These are phyloP conservation scores for Peronosclerospora sorghi DNA, from an alignment of 352 stramenopile species.

Conservation along the genomic window DNA sequence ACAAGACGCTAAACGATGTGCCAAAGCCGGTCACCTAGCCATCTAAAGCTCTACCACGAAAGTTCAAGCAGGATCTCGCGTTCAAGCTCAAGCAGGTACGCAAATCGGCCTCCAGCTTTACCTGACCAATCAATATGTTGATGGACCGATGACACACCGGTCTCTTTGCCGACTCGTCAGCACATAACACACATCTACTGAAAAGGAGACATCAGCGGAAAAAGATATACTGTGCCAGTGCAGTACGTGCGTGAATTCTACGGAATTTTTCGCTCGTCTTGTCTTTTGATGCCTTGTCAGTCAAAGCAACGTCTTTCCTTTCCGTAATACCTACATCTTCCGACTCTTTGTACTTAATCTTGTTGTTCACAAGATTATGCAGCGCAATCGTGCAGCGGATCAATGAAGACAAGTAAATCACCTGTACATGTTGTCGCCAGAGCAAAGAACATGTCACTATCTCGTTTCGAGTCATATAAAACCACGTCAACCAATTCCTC, in stretches of 20 bases:
- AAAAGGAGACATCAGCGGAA: no score
- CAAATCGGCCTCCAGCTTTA: no score
- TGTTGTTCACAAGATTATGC: constrained; percentile 99
- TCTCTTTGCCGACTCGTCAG: no score
- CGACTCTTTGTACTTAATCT: constrained; percentile 93
- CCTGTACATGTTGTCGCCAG: constrained; percentile 25
- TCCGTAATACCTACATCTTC: constrained; percentile 63
- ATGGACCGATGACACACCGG: no score
- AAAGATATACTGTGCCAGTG: no score
- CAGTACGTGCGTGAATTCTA: constrained; percentile 22
- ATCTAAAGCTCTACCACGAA: no score
- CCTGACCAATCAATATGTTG: no score
- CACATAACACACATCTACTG: no score
- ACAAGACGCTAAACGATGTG: no score
- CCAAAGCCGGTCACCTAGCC: no score
- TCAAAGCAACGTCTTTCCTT: constrained; percentile 36
- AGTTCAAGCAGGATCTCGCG: no score
- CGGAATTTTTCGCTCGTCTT: constrained; percentile 36
- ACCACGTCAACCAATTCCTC: background rate
- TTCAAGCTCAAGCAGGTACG: no score
- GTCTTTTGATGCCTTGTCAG: constrained; percentile 28
- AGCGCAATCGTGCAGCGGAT: constrained; percentile 97
- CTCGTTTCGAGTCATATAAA: background rate
- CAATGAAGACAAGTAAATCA: constrained; percentile 95
- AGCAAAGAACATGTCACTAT: constrained; percentile 2